These are phyloP conservation scores for Arthrinium puccinioides DNA, from an alignment of 2,329 filamentous ascomycete genomes.

Conservation along the genomic window DNA sequence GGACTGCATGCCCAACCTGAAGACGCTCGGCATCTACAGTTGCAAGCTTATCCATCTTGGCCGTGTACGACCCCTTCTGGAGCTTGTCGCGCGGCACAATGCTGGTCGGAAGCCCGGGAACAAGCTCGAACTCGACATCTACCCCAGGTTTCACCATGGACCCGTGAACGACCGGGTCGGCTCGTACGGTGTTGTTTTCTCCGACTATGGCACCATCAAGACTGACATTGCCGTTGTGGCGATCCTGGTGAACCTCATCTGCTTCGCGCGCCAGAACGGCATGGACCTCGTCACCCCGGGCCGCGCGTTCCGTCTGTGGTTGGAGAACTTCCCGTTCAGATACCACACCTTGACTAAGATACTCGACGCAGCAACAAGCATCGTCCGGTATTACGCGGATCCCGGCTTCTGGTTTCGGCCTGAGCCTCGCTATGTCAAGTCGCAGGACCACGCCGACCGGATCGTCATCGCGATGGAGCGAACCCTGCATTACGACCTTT, in stretches of 20 bases:
- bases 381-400: not conserved
- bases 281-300: slow-evolving; percentile 17
- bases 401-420: not conserved
- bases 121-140: slow-evolving; percentile 13
- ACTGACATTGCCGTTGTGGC: slow-evolving; percentile 10
- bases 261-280: slow-evolving; percentile 5
- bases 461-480: slow-evolving; percentile 3
- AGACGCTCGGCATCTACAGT: slow-evolving; percentile 16
- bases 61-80: slow-evolving; percentile 10
- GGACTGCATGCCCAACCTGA: slow-evolving; percentile 10
- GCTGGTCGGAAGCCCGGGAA: not conserved
- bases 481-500: slow-evolving; percentile 10
- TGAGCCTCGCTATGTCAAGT: too few species aligned
- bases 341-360: slow-evolving; percentile 9
- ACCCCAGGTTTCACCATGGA: slow-evolving; percentile 3
- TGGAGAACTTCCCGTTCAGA: slow-evolving; percentile 17
- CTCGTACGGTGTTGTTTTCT: slow-evolving; percentile 14
- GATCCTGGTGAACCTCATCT: slow-evolving; percentile 7
- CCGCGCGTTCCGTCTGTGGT: slow-evolving; percentile 16
- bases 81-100: slow-evolving; percentile 11
- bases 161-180: slow-evolving; percentile 8
- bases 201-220: slow-evolving; percentile 10
- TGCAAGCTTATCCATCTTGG: slow-evolving; percentile 22
- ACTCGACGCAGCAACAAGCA: too few species aligned
- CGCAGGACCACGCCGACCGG: not conserved